Percentiles rank a stretch among this genome's conserved stretches.
These are phyloP conservation scores for Apiospora pterosperma DNA, from an alignment of 2,329 filamentous ascomycete genomes.

Conservation along the genomic window DNA sequence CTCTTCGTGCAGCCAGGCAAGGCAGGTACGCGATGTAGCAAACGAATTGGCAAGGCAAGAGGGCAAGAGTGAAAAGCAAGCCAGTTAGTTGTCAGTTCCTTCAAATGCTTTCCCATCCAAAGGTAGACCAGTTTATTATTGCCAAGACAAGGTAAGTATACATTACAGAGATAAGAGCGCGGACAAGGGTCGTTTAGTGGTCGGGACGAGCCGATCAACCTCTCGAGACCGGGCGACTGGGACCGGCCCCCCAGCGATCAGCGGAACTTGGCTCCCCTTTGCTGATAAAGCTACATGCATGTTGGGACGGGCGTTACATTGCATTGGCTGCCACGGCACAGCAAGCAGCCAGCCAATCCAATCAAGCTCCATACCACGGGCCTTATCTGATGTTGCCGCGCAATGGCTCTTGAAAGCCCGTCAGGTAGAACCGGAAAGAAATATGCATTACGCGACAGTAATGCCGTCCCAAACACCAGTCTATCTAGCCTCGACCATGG, in stretches of 20 bases:
- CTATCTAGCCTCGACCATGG: constrained; percentile 23
- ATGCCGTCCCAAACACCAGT: constrained; percentile 14
- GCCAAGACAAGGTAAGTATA: not conserved
- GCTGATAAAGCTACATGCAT: not conserved
- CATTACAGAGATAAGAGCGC: not conserved
- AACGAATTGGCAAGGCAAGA: not conserved
- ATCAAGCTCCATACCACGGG: too few relatives aligned
- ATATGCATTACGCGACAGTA: not conserved
- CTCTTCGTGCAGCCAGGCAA: too few relatives aligned
- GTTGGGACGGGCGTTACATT: not conserved
- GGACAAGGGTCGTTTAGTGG: not conserved
- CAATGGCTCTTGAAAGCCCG: too few relatives aligned
- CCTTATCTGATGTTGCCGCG: too few relatives aligned
- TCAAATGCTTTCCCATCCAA: too few relatives aligned
- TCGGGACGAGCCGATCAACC: not conserved
- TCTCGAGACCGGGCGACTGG: not conserved
- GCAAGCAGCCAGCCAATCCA: not conserved
- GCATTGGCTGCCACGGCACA: not conserved
- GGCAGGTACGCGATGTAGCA: not conserved
- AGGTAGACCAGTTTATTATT: too few relatives aligned
- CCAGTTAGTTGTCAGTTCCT: too few relatives aligned
- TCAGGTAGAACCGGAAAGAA: not conserved
- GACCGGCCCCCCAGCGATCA: not conserved
- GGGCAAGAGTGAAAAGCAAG: not conserved
- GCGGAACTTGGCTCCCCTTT: not conserved